Percentiles rank a stretch among this genome's conserved stretches.
Evolutionary conservation across 108 stramenopile species (phyloP).

Genomic region (Cylindrotheca closterium): DNA sequence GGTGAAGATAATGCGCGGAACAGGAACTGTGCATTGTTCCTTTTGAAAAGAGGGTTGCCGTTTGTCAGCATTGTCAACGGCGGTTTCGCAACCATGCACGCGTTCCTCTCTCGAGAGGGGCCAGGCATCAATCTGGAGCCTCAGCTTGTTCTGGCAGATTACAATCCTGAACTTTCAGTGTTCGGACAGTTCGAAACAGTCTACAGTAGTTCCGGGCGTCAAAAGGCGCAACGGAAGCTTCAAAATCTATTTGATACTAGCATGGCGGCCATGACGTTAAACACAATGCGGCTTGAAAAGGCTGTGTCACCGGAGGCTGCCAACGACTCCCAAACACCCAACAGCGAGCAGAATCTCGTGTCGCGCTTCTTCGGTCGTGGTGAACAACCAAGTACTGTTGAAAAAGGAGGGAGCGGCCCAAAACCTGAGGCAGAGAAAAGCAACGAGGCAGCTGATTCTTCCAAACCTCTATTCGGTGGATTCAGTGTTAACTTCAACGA

Average conservation of each 20-base stretch:
- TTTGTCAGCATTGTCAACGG: constrained; percentile 92
- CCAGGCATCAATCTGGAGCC: constrained; percentile 37
- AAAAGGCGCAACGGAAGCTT: constrained; percentile 66
- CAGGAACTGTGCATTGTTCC: constrained; percentile 79
- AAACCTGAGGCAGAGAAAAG: not conserved
- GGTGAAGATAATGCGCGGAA: constrained; percentile 74
- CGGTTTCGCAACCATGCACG: constrained; percentile 83
- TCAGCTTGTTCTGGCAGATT: constrained; percentile 63
- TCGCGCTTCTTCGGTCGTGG: constrained; percentile 10
- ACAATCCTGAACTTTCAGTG: constrained; percentile 64
- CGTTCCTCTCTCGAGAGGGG: constrained; percentile 73
- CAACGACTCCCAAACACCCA: not conserved
- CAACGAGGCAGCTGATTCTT: not conserved
- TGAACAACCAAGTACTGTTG: not conserved
- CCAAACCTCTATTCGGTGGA: not conserved
- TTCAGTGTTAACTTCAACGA: not conserved
- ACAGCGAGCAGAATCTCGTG: constrained; percentile 6
- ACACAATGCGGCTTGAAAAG: constrained; percentile 29
- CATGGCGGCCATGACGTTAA: constrained; percentile 64
- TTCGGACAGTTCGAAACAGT: constrained; percentile 78
- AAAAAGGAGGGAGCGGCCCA: not conserved
- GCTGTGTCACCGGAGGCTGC: not conserved
- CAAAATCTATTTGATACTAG: constrained; percentile 78
- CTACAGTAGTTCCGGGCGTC: constrained; percentile 52
- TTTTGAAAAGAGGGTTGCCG: constrained; percentile 88